Evolutionary conservation across 1,284 basidiomycete genomes (phyloP).

Genomic region (Cerrena zonata): DNA sequence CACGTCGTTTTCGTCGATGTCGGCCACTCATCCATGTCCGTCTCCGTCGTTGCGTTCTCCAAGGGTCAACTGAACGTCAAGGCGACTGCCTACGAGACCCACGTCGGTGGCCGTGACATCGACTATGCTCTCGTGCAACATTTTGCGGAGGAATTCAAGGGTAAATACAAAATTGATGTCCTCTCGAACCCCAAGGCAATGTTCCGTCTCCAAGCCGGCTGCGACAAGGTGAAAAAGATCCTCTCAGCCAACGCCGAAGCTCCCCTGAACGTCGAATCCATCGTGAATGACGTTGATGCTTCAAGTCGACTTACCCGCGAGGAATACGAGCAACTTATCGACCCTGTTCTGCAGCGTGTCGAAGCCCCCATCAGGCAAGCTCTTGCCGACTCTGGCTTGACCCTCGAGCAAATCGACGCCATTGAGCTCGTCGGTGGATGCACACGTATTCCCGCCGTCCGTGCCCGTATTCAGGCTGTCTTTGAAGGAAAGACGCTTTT

Average conservation of each 20-base stretch:
- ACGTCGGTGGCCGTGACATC: conserved; percentile 90
- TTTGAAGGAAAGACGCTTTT: conserved; percentile 69
- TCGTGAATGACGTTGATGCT: conserved; percentile 85
- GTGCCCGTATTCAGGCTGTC: conserved; percentile 56
- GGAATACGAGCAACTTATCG: conserved; percentile 54
- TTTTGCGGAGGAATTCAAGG: conserved; percentile 85
- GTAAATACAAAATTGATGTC: conserved; percentile 93
- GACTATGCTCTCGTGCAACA: conserved; percentile 82
- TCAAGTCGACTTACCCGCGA: conserved; percentile 55
- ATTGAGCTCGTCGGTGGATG: conserved; percentile 68
- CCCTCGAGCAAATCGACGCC: conserved; percentile 55
- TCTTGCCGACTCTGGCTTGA: conserved; percentile 52
- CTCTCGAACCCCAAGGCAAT: conserved; percentile 81
- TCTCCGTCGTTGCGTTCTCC: conserved; percentile 82
- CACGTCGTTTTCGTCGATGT: conserved; percentile 90
- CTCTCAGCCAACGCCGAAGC: conserved; percentile 81
- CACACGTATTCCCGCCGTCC: conserved; percentile 66
- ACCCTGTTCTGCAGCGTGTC: conserved; percentile 49
- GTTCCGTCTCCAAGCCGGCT: conserved; percentile 81
- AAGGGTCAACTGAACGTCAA: conserved; percentile 87
- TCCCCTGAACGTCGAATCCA: conserved; percentile 84
- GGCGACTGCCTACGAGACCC: conserved; percentile 80
- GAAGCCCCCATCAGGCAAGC: conserved; percentile 51
- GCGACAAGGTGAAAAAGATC: conserved; percentile 71
- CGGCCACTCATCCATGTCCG: conserved; percentile 84